These are phyloP conservation scores for Amphibolis antarctica DNA, from an alignment of 106 monocot genomes.

Conservation along the genomic window DNA sequence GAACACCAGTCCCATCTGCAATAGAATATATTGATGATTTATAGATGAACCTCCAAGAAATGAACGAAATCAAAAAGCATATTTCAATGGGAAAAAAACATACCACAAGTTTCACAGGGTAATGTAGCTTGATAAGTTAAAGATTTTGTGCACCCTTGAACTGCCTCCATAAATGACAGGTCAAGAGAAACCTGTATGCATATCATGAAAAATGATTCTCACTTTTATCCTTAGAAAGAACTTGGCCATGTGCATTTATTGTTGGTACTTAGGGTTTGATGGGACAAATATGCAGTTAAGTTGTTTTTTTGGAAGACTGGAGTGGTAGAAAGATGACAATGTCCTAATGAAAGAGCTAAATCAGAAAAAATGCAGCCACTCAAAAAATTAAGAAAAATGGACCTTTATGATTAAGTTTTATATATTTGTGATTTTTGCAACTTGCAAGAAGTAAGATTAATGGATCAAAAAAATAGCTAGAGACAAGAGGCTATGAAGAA, in stretches of 20 bases:
- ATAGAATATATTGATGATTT: not conserved
- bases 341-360: too few relatives aligned
- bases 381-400: too few relatives aligned
- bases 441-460: not conserved
- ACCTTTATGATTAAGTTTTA: too few relatives aligned
- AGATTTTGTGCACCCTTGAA: constrained; percentile 31
- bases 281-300: too few relatives aligned
- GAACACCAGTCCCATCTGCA: constrained; percentile 80
- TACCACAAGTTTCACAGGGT: constrained; percentile 67
- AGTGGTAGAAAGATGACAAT: too few relatives aligned
- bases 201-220: not conserved
- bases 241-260: too few relatives aligned
- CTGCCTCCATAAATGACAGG: constrained; percentile 36
- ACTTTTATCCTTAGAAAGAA: too few relatives aligned
- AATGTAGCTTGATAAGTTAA: constrained; percentile 21
- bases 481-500: not conserved
- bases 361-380: too few relatives aligned
- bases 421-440: too few relatives aligned
- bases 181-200: constrained; percentile 24
- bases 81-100: constrained; percentile 11
- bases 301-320: too few relatives aligned
- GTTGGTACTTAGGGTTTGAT: too few relatives aligned
- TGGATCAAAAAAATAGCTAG: not conserved
- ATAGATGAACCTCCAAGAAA: not conserved
- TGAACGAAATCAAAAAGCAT: not conserved